Evolutionary conservation across 2,329 filamentous ascomycete genomes (phyloP).

Genomic region (Camptophora hylomeconis): DNA sequence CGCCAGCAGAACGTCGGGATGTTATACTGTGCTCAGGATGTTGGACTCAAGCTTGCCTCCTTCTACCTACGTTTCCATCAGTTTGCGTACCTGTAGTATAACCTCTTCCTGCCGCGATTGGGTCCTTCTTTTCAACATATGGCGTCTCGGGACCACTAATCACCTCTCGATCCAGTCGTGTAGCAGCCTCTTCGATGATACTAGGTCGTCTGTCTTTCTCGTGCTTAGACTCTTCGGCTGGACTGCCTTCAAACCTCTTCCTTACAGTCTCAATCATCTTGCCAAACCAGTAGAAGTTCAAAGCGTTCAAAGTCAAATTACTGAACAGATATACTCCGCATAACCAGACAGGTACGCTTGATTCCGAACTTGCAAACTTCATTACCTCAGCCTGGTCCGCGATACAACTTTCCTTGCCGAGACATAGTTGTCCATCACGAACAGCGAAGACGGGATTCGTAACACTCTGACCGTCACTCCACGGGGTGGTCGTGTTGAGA

Average conservation of each 20-base stretch:
- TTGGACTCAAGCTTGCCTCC: too few species aligned
- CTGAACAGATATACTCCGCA: conserved; percentile 43
- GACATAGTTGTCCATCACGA: conserved; percentile 24
- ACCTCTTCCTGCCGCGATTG: too few species aligned
- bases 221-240: conserved; percentile 17
- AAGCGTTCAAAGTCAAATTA: conserved; percentile 46
- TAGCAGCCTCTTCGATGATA: conserved; percentile 13
- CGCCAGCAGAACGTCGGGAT: too few species aligned
- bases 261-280: conserved; percentile 55
- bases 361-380: conserved; percentile 30
- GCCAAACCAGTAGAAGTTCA: conserved; percentile 55
- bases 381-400: conserved; percentile 34
- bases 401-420: conserved; percentile 25
- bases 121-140: conserved; percentile 1
- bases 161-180: conserved; percentile 19
- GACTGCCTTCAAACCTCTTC: conserved; percentile 45
- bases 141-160: conserved; percentile 14
- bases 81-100: too few species aligned
- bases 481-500: conserved; percentile 23
- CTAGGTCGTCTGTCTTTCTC: conserved; percentile 16
- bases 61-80: too few species aligned
- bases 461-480: conserved; percentile 1
- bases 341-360: conserved; percentile 44
- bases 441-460: conserved; percentile 10
- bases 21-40: too few species aligned